Percentiles rank a stretch among this genome's conserved stretches.
phyloP scores from a whole-genome alignment of 805 yeast genomes.

The Nakazawaea laoshanensis region DNA sequence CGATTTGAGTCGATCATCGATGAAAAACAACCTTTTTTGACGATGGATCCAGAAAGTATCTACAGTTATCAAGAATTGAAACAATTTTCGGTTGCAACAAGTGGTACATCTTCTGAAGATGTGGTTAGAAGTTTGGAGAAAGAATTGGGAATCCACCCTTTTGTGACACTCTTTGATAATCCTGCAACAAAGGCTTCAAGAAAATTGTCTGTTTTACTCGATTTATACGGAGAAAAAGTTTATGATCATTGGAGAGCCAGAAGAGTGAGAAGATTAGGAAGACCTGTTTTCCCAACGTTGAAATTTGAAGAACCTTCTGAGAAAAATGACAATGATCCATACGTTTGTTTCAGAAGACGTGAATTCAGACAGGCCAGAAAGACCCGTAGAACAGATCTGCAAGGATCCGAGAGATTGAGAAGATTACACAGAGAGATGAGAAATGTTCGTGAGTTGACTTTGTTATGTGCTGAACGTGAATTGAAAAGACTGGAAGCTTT shows the following conservation, averaged over 20 bases:
- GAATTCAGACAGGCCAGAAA: constrained; percentile 94
- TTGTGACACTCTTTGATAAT: constrained; percentile 52
- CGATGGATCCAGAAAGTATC: constrained; percentile 78
- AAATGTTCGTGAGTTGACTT: constrained; percentile 61
- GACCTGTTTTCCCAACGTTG: constrained; percentile 61
- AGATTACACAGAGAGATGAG: constrained; percentile 67
- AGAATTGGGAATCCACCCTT: constrained; percentile 46
- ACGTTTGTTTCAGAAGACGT: constrained; percentile 90
- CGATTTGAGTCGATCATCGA: constrained; percentile 65
- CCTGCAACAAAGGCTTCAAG: constrained; percentile 31
- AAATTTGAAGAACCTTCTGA: constrained; percentile 83
- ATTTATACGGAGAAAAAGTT: constrained; percentile 52
- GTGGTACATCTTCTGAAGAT: constrained; percentile 41
- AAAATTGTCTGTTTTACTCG: constrained; percentile 38
- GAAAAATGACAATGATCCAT: constrained; percentile 91
- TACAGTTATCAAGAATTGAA: constrained; percentile 63
- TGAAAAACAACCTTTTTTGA: constrained; percentile 80
- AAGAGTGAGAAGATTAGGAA: constrained; percentile 63
- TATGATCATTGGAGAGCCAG: constrained; percentile 80
- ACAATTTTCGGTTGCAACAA: constrained; percentile 34
- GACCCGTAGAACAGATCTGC: constrained; percentile 89
- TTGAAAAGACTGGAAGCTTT: constrained; percentile 50
- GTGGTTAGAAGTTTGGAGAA: constrained; percentile 50
- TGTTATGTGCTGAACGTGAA: constrained; percentile 71
- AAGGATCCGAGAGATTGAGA: constrained; percentile 78